Percentiles rank a stretch among this genome's conserved stretches.
Conservation (phyloP, 106 monocot species). For the Dendrobium catenatum region DNA sequence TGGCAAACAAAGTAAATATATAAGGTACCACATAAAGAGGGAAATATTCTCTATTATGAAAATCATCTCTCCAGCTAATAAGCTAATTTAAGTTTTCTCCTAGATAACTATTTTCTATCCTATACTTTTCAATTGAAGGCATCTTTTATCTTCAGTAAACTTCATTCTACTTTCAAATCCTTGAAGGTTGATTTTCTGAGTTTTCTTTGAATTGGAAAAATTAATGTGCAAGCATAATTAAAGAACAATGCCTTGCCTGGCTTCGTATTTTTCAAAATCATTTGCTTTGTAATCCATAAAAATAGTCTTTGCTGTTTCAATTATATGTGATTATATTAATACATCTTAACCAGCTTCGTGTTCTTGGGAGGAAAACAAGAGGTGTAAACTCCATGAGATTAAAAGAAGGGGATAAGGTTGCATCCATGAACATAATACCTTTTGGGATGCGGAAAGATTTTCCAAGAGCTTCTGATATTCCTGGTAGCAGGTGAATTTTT, state of each 20-base stretch:
- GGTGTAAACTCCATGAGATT: slow-evolving; percentile 69
- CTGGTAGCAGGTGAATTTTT: slow-evolving; percentile 29
- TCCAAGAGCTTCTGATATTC: slow-evolving; percentile 23
- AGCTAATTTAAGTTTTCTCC: too few relatives aligned
- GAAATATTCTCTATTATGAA: too few relatives aligned
- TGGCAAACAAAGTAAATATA: too few relatives aligned
- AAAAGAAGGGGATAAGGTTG: slow-evolving; percentile 76
- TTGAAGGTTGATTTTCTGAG: neutral
- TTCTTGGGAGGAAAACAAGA: slow-evolving; percentile 78
- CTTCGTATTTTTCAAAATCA: neutral
- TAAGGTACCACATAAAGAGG: too few relatives aligned
- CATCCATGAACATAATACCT: slow-evolving; percentile 86
- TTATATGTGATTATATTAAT: neutral
- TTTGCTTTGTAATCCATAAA: neutral
- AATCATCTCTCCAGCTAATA: too few relatives aligned
- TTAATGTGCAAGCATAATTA: neutral
- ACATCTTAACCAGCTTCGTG: slow-evolving; percentile 50
- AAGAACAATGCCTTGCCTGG: neutral
- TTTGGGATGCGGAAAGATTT: slow-evolving; percentile 44
- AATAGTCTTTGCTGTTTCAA: neutral
- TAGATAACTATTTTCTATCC: too few relatives aligned
- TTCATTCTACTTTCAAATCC: neutral
- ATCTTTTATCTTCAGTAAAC: neutral
- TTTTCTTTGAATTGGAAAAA: neutral
- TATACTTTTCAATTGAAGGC: too few relatives aligned